These are phyloP conservation scores for Solanum arcanum DNA, from an alignment of 257 asterid genomes.

Conservation along the genomic window DNA sequence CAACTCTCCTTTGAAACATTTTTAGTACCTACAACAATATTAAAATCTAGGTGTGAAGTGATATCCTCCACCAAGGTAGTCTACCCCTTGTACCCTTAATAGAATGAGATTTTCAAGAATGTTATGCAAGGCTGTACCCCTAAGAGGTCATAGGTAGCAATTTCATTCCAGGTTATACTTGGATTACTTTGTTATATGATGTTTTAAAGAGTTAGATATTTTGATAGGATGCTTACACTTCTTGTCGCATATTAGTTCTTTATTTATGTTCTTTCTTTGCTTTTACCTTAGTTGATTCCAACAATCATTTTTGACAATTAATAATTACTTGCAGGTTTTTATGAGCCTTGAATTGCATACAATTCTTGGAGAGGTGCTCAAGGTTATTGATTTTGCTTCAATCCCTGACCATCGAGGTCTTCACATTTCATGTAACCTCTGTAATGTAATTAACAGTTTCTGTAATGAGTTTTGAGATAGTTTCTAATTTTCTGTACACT, in stretches of 20 bases:
- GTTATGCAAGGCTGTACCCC: background rate
- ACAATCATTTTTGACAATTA: background rate
- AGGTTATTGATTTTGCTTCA: constrained; percentile 37
- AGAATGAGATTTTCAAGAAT: background rate
- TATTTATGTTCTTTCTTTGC: background rate
- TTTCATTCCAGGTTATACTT: background rate
- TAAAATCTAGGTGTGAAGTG: background rate
- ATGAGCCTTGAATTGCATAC: constrained; percentile 70
- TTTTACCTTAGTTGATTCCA: background rate
- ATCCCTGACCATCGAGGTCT: constrained; percentile 62
- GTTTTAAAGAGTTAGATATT: background rate
- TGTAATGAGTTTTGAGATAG: background rate
- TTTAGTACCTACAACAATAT: background rate
- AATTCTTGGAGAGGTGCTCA: constrained; percentile 55
- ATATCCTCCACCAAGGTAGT: background rate
- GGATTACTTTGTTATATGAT: background rate
- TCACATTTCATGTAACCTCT: background rate
- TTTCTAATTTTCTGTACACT: background rate
- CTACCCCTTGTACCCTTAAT: background rate
- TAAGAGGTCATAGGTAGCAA: background rate
- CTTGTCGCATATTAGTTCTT: background rate
- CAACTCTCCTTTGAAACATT: background rate
- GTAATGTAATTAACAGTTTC: background rate
- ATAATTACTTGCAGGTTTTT: constrained; percentile 42
- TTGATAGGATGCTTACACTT: background rate